These are phyloP conservation scores for Tetrahymena borealis DNA, from an alignment of 73 alveolate species.

Conservation along the genomic window DNA sequence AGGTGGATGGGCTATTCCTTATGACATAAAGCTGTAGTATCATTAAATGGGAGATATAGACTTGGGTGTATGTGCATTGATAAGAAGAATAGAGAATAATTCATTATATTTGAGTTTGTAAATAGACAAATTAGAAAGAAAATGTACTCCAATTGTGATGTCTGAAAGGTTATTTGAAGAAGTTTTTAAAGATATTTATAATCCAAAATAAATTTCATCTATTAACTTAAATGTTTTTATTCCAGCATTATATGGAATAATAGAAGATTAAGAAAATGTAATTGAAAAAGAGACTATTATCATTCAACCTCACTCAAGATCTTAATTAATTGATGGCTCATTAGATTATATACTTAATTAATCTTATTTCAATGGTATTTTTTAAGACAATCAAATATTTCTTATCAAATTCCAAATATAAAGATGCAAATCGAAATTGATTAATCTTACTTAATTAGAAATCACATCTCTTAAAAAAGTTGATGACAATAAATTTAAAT, in stretches of 20 bases:
- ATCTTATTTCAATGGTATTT: neutral
- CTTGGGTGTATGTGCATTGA: neutral
- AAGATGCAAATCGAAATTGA: neutral
- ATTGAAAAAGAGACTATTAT: neutral
- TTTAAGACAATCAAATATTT: neutral
- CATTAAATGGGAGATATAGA: neutral
- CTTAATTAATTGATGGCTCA: neutral
- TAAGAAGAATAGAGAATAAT: neutral
- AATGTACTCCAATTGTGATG: neutral
- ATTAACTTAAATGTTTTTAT: neutral
- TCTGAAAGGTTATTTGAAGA: neutral
- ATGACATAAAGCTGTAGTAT: neutral
- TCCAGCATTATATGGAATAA: neutral
- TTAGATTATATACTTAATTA: neutral
- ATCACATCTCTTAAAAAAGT: neutral
- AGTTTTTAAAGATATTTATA: neutral
- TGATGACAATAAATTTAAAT: neutral
- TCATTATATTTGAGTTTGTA: neutral
- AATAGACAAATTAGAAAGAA: neutral
- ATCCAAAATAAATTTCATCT: neutral
- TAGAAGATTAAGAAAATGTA: neutral
- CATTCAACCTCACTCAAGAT: neutral
- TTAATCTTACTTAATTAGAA: neutral
- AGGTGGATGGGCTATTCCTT: neutral
- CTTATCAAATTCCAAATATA: neutral